Evolutionary conservation across 331 rosid species (phyloP).

Genomic region (Quercus lobata): DNA sequence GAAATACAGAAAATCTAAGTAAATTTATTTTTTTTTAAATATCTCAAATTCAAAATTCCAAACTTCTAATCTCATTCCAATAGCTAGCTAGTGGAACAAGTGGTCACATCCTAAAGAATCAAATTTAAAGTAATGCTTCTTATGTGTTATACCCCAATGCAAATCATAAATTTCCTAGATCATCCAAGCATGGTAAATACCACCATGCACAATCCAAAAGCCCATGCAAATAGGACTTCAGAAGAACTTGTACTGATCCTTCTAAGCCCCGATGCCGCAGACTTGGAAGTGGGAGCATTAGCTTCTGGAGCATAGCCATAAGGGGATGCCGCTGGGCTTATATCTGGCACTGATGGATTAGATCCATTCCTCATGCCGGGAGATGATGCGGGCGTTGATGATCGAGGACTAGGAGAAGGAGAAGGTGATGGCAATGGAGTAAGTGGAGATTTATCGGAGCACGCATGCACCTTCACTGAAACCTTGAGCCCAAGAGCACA

Average conservation of each 20-base stretch:
- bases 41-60: background rate
- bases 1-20: background rate
- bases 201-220: background rate
- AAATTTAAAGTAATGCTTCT: background rate
- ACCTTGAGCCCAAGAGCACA: slow-evolving; percentile 31
- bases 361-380: background rate
- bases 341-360: background rate
- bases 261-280: background rate
- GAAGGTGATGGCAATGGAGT: background rate
- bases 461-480: slow-evolving; percentile 18
- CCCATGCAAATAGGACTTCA: background rate
- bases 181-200: background rate
- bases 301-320: background rate
- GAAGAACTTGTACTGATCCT: background rate
- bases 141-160: background rate
- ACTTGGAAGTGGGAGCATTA: background rate
- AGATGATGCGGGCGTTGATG: background rate
- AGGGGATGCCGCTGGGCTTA: slow-evolving; percentile 1
- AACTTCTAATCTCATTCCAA: background rate
- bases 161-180: background rate
- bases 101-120: background rate
- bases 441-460: background rate
- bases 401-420: background rate
- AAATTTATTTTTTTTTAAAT: background rate
- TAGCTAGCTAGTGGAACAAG: background rate